phyloP scores from a whole-genome alignment of 495 filamentous ascomycete genomes.

The Lasiosphaeriaceae sp. region DNA sequence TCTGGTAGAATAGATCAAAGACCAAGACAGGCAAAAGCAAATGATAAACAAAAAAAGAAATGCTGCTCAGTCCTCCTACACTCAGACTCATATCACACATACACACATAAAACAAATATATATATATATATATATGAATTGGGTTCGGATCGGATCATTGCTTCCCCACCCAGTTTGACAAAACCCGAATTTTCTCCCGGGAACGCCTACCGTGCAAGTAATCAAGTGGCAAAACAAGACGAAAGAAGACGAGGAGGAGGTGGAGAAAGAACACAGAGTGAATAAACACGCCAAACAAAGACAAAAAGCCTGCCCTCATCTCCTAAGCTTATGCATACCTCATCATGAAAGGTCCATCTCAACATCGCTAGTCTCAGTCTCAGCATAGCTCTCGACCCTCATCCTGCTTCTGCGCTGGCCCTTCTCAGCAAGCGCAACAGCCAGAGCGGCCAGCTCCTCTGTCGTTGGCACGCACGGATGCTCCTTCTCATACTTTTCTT shows the following conservation, averaged over 20 bases:
- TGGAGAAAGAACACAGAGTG: no score
- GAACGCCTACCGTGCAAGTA: no score
- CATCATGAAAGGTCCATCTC: slow-evolving; percentile 9
- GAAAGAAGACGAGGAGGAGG: no score
- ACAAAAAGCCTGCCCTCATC: not conserved
- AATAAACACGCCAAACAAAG: not conserved
- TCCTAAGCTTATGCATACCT: not conserved
- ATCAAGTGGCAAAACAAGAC: no score
- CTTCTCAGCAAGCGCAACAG: not conserved
- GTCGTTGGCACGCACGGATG: slow-evolving; percentile 37
- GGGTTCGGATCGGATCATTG: not conserved
- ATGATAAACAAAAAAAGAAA: no score
- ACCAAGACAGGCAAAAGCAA: no score
- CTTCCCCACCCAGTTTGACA: not conserved
- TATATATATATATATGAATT: not conserved
- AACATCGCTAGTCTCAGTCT: slow-evolving; percentile 29
- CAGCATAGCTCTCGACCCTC: slow-evolving; percentile 38
- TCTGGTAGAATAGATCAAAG: no score
- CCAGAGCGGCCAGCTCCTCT: not conserved
- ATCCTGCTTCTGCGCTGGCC: slow-evolving; percentile 23
- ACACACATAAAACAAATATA: no score
- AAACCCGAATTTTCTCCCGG: no score
- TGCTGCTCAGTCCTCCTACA: no score
- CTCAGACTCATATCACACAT: no score
- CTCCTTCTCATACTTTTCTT: slow-evolving; percentile 57